These are phyloP conservation scores for Wallemia hederae DNA, from an alignment of 1,284 basidiomycete genomes.

Conservation along the genomic window DNA sequence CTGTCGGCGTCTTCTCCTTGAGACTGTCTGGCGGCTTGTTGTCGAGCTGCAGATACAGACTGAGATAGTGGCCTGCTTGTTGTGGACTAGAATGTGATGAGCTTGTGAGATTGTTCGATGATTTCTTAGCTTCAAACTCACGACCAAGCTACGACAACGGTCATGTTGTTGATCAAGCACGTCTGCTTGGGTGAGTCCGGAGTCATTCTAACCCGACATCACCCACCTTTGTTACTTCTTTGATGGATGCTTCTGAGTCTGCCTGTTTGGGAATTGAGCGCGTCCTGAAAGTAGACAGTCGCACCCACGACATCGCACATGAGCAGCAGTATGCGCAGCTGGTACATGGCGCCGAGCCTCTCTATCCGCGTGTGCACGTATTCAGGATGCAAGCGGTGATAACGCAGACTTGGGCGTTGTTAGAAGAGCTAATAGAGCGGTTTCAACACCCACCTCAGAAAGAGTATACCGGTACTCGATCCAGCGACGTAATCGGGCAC, in stretches of 20 bases:
- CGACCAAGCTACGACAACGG: conserved; percentile 77
- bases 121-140: conserved; percentile 26
- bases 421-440: background rate
- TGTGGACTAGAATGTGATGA: conserved; percentile 30
- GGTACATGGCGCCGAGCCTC: conserved; percentile 50
- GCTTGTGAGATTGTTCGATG: background rate
- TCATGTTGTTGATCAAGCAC: conserved; percentile 72
- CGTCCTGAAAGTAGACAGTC: background rate
- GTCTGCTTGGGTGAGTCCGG: conserved; percentile 19
- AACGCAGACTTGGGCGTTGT: conserved; percentile 36
- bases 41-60: conserved; percentile 76
- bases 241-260: conserved; percentile 65
- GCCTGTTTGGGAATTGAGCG: conserved; percentile 22
- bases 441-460: conserved; percentile 34
- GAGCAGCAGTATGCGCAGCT: conserved; percentile 58
- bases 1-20: conserved; percentile 71
- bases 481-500: conserved; percentile 85
- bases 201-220: too few species aligned
- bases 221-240: conserved; percentile 59
- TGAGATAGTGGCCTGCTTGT: conserved; percentile 72
- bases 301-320: conserved; percentile 62
- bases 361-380: conserved; percentile 79
- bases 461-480: conserved; percentile 71
- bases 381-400: conserved; percentile 89
- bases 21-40: conserved; percentile 76